Evolutionary conservation across 2,329 filamentous ascomycete species (phyloP), one percentile per base, ranked within the genome.

Genomic region (Graphilbum ipis-grandicollis): DNA sequence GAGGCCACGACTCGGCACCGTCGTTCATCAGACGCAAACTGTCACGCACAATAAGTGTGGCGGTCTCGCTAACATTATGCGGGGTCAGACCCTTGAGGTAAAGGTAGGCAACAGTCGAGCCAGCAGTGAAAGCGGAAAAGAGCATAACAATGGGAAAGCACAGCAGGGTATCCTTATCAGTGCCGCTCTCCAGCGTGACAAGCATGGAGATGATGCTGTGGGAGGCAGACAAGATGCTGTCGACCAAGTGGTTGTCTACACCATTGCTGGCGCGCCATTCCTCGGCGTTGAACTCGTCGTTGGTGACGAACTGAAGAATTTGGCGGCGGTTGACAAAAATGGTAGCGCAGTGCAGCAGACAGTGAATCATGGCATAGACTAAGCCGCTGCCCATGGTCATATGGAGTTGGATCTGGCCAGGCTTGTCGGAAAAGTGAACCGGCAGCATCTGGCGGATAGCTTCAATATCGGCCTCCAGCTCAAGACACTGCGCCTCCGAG

Each of bases 341-440:
- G 21, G 66, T 69, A 9, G 68, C 66, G 46, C 68, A 73, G 49
- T 74, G 68, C 17, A 75, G 57, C 18, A 75, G 61, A 39, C 66
- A 71, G 51, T 75, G 70, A 35, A 75, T 60, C 66, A 75, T 71
- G 43, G 70, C 68, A 48, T 70, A 75, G 0, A 68, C 73, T 46
- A 68, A 70, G 38, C 70, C 70, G 32, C 68, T 72, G 26, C 70
- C 70, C 70, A 74, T 74, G 17, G 70, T 73, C 48, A 75, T 71
- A 51, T 75, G 70, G 5, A 73, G 56, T 47, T 65, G 68, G 48
- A 74, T 69, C 52, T 75, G 69, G 29, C 65, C 66, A 0, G 67
- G 65, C 53, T 74, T 73, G 47, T 75, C 70, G 42, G 68, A 59
- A 39, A 70, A 72, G 50, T 73, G 69, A 56, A 68, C 63, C 1